These are phyloP conservation scores for Saccharum spontaneum DNA, from an alignment of 176 grass and related monocot genomes.

Conservation along the genomic window DNA sequence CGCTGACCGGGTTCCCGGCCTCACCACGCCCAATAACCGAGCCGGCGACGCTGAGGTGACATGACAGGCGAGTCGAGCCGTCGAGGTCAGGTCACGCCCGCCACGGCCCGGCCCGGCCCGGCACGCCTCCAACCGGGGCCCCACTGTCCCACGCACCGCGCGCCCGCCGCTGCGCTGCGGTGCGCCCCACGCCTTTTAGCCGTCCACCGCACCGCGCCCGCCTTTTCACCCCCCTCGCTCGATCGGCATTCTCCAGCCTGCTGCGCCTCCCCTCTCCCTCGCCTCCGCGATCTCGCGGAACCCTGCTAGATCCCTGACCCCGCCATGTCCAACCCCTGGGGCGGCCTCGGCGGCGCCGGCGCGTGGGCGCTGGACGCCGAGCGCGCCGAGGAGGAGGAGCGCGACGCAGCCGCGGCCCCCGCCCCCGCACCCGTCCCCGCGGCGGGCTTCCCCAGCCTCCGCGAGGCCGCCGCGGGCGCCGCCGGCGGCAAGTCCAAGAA, in stretches of 20 bases:
- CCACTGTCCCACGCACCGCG: not conserved
- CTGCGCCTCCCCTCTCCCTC: not conserved
- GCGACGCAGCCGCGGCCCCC: slow-evolving; percentile 24
- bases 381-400: slow-evolving; percentile 78
- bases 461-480: slow-evolving; percentile 41
- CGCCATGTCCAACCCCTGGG: slow-evolving; percentile 68
- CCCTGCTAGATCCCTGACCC: slow-evolving; percentile 22
- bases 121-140: not conserved
- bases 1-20: too few species aligned
- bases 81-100: not conserved
- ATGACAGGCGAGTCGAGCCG: too few species aligned
- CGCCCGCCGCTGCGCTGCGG: not conserved
- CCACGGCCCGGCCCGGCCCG: not conserved
- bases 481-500: slow-evolving; percentile 57
- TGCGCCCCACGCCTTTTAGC: not conserved
- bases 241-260: not conserved
- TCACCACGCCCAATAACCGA: too few species aligned
- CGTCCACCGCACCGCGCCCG: not conserved
- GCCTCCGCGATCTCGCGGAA: slow-evolving; percentile 15
- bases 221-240: not conserved
- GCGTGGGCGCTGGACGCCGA: slow-evolving; percentile 90
- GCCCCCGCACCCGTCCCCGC: not conserved
- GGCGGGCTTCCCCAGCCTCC: slow-evolving; percentile 65
- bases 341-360: slow-evolving; percentile 66
- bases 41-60: too few species aligned